Evolutionary conservation across 2,329 filamentous ascomycete genomes (phyloP).

Genomic region (Phaeosphaeriaceae sp.): DNA sequence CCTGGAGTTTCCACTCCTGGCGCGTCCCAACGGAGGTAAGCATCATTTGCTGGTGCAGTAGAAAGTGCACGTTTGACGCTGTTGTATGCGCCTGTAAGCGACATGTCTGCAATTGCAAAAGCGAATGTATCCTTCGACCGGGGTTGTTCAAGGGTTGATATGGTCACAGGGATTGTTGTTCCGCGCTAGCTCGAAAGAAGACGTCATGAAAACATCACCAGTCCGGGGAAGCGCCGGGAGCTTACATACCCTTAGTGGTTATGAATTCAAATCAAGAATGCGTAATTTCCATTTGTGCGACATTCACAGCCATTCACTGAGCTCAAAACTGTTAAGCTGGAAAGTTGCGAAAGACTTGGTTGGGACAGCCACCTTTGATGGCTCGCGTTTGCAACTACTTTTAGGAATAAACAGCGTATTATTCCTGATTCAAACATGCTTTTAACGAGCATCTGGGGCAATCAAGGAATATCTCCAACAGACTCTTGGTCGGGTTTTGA

Average conservation of each 20-base stretch:
- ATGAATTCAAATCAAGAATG: neutral
- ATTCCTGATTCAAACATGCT: too few relatives aligned
- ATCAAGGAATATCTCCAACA: too few relatives aligned
- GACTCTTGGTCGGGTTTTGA: too few relatives aligned
- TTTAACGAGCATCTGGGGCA: too few relatives aligned
- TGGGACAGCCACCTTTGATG: too few relatives aligned
- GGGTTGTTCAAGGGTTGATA: neutral
- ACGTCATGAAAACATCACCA: conserved; percentile 20
- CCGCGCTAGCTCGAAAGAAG: conserved; percentile 1
- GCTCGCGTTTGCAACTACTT: too few relatives aligned
- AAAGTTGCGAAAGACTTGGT: too few relatives aligned
- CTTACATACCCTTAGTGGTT: neutral
- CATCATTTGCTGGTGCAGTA: conserved; percentile 27
- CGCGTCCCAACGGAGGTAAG: conserved; percentile 38
- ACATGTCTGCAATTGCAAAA: conserved; percentile 2
- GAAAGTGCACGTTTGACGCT: conserved; percentile 20
- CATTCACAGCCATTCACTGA: too few relatives aligned
- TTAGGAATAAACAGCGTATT: too few relatives aligned
- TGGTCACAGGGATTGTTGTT: neutral
- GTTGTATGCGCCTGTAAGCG: conserved; percentile 11
- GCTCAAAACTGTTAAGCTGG: neutral
- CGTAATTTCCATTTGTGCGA: neutral
- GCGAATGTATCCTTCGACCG: neutral
- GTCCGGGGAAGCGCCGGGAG: neutral
- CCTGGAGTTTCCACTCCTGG: conserved; percentile 42